Evolutionary conservation across 192 early-diverging fungal genomes (phyloP).

Genomic region (Backusella westeae): DNA sequence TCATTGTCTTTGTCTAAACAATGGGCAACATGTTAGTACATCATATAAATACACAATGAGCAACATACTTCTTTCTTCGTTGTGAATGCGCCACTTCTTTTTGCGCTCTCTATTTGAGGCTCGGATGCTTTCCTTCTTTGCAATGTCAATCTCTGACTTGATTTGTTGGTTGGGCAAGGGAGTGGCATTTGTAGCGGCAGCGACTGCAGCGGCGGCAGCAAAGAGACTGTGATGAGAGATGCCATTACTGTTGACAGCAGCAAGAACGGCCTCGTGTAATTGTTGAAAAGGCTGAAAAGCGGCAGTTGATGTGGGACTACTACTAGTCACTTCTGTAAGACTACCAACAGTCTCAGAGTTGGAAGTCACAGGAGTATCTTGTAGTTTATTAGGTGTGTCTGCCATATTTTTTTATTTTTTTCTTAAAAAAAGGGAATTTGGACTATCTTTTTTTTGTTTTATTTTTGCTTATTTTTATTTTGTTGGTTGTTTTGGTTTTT

Average conservation of each 20-base stretch:
- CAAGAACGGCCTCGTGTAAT: constrained; percentile 30
- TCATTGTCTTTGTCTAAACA: constrained; percentile 70
- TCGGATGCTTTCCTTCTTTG: constrained; percentile 25
- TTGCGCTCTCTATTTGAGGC: constrained; percentile 54
- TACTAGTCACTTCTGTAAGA: constrained; percentile 22
- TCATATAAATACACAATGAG: background rate
- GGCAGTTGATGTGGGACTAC: constrained; percentile 14
- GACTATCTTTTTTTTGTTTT: constrained; percentile 1
- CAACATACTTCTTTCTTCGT: constrained; percentile 55
- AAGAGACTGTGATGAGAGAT: background rate
- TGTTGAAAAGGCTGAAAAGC: constrained; percentile 25
- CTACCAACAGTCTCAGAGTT: constrained; percentile 15
- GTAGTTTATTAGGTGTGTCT: constrained; percentile 11
- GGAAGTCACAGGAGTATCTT: constrained; percentile 14
- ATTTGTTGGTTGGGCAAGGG: background rate
- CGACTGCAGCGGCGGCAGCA: constrained; percentile 15
- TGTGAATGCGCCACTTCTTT: constrained; percentile 54
- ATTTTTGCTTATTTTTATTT: background rate
- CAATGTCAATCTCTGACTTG: constrained; percentile 13
- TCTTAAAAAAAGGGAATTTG: constrained; percentile 1
- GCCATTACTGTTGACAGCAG: constrained; percentile 23
- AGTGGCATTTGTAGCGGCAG: background rate
- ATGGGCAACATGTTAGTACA: background rate
- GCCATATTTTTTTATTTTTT: constrained; percentile 2
- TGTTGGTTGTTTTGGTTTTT: background rate